phyloP scores from a whole-genome alignment of 345 rosid genomes.

The Erucastrum elatum region DNA sequence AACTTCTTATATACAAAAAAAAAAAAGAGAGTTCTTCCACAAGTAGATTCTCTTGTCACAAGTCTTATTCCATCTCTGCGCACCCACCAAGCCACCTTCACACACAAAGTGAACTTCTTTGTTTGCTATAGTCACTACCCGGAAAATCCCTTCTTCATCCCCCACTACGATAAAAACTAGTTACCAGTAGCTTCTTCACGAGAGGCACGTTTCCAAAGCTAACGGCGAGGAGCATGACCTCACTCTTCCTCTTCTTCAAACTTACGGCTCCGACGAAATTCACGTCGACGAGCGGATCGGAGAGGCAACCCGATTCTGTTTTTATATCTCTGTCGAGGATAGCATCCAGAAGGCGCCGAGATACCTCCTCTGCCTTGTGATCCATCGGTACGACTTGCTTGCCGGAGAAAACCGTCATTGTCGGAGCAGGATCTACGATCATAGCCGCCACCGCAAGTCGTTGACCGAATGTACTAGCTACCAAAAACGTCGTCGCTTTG shows the following conservation, averaged over 20 bases:
- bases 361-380: slow-evolving; percentile 70
- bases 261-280: slow-evolving; percentile 83
- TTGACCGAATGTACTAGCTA: no score
- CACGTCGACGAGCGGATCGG: slow-evolving; percentile 76
- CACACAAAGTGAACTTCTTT: slow-evolving; percentile 84
- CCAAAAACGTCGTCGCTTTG: no score
- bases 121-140: slow-evolving; percentile 64
- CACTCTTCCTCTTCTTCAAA: slow-evolving; percentile 67
- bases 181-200: slow-evolving; percentile 81
- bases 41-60: slow-evolving; percentile 55
- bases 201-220: slow-evolving; percentile 74
- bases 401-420: slow-evolving; percentile 82
- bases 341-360: slow-evolving; percentile 86
- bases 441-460: no score
- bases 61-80: slow-evolving; percentile 88
- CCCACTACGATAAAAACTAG: background rate
- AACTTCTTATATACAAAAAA: slow-evolving; percentile 31
- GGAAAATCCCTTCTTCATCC: slow-evolving; percentile 61
- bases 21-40: slow-evolving; percentile 35
- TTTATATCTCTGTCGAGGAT: slow-evolving; percentile 62
- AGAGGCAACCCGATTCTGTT: slow-evolving; percentile 59
- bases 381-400: slow-evolving; percentile 91
- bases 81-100: slow-evolving; percentile 61
- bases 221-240: slow-evolving; percentile 74
- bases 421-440: background rate